Evolutionary conservation across 192 early-diverging fungal genomes (phyloP).

Genomic region (Paraglomus brasilianum): DNA sequence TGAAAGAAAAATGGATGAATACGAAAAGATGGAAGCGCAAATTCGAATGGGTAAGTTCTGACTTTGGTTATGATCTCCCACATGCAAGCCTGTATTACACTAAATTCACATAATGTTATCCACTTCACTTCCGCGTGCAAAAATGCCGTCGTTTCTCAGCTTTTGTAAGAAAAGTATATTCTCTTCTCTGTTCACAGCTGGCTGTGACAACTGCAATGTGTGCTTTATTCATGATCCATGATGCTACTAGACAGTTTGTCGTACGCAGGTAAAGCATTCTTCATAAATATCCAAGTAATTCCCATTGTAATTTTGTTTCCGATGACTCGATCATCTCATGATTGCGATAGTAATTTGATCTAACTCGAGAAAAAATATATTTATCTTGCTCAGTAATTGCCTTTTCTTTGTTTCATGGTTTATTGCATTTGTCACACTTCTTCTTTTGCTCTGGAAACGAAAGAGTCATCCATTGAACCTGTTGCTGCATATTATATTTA

Average conservation of each 20-base stretch:
- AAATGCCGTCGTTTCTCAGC: conserved; percentile 17
- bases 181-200: conserved; percentile 12
- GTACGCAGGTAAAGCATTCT: neutral
- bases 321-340: no score
- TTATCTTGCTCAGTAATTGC: neutral
- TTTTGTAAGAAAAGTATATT: conserved; percentile 28
- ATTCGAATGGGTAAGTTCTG: conserved; percentile 18
- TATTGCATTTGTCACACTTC: neutral
- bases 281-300: no score
- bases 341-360: no score
- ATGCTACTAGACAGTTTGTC: neutral
- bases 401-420: conserved; percentile 25
- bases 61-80: neutral
- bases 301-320: no score
- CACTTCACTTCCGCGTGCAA: no score
- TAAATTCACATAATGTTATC: neutral
- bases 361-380: no score
- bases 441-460: conserved; percentile 21
- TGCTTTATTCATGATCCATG: neutral
- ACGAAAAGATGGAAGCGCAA: no score
- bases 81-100: neutral
- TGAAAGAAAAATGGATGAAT: no score
- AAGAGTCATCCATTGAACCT: conserved; percentile 23
- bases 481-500: conserved; percentile 13
- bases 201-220: neutral